These are phyloP conservation scores for Filosporella fistucella DNA, from an alignment of 495 filamentous ascomycete genomes.

Conservation along the genomic window DNA sequence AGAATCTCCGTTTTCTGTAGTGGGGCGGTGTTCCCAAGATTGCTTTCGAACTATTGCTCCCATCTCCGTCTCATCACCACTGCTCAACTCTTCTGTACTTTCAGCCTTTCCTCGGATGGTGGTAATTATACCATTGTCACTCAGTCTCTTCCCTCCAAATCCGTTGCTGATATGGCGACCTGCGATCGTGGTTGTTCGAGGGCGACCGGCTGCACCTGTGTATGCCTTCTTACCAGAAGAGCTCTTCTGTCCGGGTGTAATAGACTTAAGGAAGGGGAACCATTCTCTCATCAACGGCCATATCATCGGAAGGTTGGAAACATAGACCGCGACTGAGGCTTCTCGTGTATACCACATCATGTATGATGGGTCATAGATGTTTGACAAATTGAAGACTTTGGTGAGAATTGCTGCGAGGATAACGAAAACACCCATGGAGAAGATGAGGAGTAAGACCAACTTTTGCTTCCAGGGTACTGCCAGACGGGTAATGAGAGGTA, in stretches of 20 bases:
- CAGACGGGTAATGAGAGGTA: conserved; percentile 35
- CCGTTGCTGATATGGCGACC: background rate
- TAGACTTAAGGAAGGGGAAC: conserved; percentile 8
- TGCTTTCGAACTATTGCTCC: background rate
- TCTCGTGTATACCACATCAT: conserved; percentile 48
- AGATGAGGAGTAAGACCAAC: conserved; percentile 34
- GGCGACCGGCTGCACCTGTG: background rate
- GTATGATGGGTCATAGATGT: conserved; percentile 37
- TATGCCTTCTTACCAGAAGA: background rate
- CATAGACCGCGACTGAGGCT: conserved; percentile 38
- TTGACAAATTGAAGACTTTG: conserved; percentile 40
- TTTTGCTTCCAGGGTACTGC: conserved; percentile 36
- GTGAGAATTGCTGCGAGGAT: conserved; percentile 40
- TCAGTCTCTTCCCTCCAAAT: conserved; percentile 6
- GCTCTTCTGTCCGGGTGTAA: conserved; percentile 5
- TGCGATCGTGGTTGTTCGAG: background rate
- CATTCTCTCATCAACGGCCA: conserved; percentile 35
- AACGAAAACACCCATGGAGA: conserved; percentile 42
- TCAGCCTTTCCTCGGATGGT: conserved; percentile 14
- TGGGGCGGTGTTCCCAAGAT: conserved; percentile 4
- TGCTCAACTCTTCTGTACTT: conserved; percentile 12
- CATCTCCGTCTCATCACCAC: conserved; percentile 6
- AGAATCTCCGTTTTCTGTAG: background rate
- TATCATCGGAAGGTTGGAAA: conserved; percentile 42
- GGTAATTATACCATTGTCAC: conserved; percentile 1